Conservation (phyloP, 2,329 filamentous ascomycete species). For the Penicillium brevicompactum region DNA sequence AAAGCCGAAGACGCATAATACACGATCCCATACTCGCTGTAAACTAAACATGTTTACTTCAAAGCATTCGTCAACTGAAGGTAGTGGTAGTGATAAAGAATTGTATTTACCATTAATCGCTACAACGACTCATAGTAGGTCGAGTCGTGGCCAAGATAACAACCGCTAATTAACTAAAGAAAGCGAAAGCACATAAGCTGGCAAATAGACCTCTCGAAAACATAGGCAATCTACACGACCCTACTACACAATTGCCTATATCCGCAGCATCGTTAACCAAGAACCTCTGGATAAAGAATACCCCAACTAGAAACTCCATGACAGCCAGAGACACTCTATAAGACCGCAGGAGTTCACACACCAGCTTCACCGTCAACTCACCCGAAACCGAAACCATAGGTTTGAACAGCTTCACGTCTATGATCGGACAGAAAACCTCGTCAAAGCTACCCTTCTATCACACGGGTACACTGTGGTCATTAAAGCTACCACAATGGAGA, state of each 20-base stretch:
- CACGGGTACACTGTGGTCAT: constrained; percentile 32
- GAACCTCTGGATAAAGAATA: constrained; percentile 22
- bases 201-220: constrained; percentile 18
- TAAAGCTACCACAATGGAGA: constrained; percentile 27
- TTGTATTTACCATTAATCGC: constrained; percentile 14
- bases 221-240: constrained; percentile 11
- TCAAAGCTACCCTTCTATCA: constrained; percentile 30
- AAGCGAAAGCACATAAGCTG: constrained; percentile 14
- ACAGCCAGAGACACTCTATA: constrained; percentile 33
- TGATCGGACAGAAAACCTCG: constrained; percentile 28
- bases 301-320: constrained; percentile 37
- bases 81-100: constrained; percentile 24
- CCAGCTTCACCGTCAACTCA: constrained; percentile 20
- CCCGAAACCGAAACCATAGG: constrained; percentile 19
- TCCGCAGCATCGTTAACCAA: constrained; percentile 23
- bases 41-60: constrained; percentile 13
- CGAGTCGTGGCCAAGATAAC: constrained; percentile 30
- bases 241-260: constrained; percentile 27
- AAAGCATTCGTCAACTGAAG: constrained; percentile 18
- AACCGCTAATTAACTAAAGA: constrained; percentile 19
- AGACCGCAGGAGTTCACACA: constrained; percentile 20
- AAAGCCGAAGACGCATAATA: constrained; percentile 19
- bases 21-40: constrained; percentile 16
- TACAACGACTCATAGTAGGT: constrained; percentile 15
- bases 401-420: constrained; percentile 28